Base-by-base conservation (phyloP, 306 rosid genomes). In the Lablab purpureus region DNA sequence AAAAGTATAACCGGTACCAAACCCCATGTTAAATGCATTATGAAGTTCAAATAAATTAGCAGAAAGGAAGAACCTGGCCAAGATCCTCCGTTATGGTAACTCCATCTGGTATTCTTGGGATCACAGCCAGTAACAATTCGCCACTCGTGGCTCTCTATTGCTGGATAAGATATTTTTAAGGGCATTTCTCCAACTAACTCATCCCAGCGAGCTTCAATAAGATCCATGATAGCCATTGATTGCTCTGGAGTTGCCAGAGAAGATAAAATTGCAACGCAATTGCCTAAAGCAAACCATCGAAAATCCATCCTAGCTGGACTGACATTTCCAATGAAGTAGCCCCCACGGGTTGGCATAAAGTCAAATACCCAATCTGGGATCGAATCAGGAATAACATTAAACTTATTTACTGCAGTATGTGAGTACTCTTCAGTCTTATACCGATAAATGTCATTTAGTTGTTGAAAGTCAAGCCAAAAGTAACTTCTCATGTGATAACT, bases 301-400 rank as follows among this genome's bases (percentile, higher is more conserved):
- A 93, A 93, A 89, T 93, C 98, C 98, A 93, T 93, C 83, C 94
- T 77, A n/a, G 98, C 98, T 15, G 98, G 98, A 80, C 98, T 93
- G 12, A 93, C 98, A 83, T 93, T 93, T 70, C 98, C 98, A 28
- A 93, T 87, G 22, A 93, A 93, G 90, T 93, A 93, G 80, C 98
- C 98, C 40, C 97, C 98, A 18, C 94, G 93, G 46, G 86, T 87
- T 30, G 98, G 98, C 98, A 93, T 91, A 80, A 93, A 93, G 41
- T 93, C 98, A 84, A 93, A 93, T 52, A 93, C 85, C 98, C 98
- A 93, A 0, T 93, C 91, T 32, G 98, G 98, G 87, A 93, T 93
- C 23, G 98, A 93, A 78, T 93, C 98, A 72, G 98, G 98, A 84
- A 93, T 93, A 74, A 93, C 98, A 52, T 93, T 93, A 82, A 93